A percentile compares a stretch with the other conserved stretches of the same genome.
Evolutionary conservation across 148 eudicot species (phyloP).

Genomic region (Pouteria glomerata): DNA sequence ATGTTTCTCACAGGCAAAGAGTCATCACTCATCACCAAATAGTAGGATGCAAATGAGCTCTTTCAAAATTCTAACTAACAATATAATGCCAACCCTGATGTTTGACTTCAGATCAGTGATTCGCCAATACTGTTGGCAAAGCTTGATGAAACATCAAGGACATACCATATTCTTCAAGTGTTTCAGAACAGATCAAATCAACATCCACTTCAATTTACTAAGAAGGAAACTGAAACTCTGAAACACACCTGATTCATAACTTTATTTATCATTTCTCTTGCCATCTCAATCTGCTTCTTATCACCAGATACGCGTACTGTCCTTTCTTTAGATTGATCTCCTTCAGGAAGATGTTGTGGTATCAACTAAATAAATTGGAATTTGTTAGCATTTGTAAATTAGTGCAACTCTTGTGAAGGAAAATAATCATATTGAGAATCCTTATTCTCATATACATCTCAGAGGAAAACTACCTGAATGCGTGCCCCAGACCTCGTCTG

Average conservation of each 20-base stretch:
- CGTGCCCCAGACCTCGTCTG: slow-evolving; percentile 97
- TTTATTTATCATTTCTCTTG: slow-evolving; percentile 82
- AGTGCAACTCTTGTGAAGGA: neutral
- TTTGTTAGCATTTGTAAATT: neutral
- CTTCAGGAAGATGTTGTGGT: slow-evolving; percentile 67
- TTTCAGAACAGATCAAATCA: slow-evolving; percentile 10
- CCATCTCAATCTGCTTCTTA: slow-evolving; percentile 77
- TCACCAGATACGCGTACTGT: slow-evolving; percentile 84
- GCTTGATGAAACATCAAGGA: slow-evolving; percentile 2
- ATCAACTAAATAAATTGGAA: slow-evolving; percentile 45
- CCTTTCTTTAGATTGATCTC: slow-evolving; percentile 74
- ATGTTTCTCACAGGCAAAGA: no score
- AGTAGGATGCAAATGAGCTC: neutral
- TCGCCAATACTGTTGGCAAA: neutral
- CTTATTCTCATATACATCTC: neutral
- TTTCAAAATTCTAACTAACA: neutral
- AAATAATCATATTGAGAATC: neutral
- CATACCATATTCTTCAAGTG: slow-evolving; percentile 9
- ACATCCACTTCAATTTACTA: neutral
- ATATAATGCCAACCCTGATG: neutral
- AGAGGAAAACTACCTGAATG: slow-evolving; percentile 64
- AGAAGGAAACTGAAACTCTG: neutral
- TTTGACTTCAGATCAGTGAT: neutral
- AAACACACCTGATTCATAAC: slow-evolving; percentile 92
- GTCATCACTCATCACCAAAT: neutral